A percentile compares a stretch with the other conserved stretches of the same genome.
phyloP scores from a whole-genome alignment of 2,329 filamentous ascomycete genomes.

The Capronia epimyces region DNA sequence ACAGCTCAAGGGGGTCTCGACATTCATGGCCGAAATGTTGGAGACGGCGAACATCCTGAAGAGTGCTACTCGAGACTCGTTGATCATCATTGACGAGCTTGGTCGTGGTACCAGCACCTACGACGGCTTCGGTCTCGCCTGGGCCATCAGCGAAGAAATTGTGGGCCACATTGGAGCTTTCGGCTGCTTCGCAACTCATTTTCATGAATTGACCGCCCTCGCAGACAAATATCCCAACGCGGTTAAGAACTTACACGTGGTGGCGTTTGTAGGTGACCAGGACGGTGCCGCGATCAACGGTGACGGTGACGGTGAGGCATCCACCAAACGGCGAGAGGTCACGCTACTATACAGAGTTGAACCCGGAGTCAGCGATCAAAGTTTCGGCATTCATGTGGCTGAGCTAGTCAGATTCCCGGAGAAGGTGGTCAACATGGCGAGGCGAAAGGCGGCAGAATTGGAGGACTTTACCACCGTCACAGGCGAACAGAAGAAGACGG shows the following conservation, averaged over 20 bases:
- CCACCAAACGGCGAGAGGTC: conserved; percentile 67
- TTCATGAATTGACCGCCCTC: conserved; percentile 92
- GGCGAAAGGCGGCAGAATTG: conserved; percentile 93
- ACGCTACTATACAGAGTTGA: conserved; percentile 96
- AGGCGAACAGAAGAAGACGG: conserved; percentile 40
- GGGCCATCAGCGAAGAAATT: conserved; percentile 98
- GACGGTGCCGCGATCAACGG: conserved; percentile 32
- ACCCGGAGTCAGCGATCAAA: conserved; percentile 91
- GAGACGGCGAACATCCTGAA: conserved; percentile 98
- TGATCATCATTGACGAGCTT: conserved; percentile 98
- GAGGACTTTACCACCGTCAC: conserved; percentile 86
- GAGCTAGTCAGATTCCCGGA: conserved; percentile 93
- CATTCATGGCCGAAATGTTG: conserved; percentile 99
- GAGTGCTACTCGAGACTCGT: conserved; percentile 85
- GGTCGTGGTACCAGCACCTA: conserved; percentile 96
- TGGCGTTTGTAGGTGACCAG: conserved; percentile 71
- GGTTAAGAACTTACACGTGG: conserved; percentile 90
- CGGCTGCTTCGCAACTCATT: conserved; percentile 93
- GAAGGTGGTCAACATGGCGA: conserved; percentile 99
- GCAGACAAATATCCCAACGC: conserved; percentile 74
- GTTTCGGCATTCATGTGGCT: conserved; percentile 96
- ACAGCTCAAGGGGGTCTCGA: conserved; percentile 94
- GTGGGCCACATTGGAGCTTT: conserved; percentile 91
- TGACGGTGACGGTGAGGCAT: conserved; percentile 32
- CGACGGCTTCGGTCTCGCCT: conserved; percentile 96